Evolutionary conservation across 1,139 yeast species (phyloP), one percentile per base, ranked within the genome.

Genomic region (Kodamaea suecica): DNA sequence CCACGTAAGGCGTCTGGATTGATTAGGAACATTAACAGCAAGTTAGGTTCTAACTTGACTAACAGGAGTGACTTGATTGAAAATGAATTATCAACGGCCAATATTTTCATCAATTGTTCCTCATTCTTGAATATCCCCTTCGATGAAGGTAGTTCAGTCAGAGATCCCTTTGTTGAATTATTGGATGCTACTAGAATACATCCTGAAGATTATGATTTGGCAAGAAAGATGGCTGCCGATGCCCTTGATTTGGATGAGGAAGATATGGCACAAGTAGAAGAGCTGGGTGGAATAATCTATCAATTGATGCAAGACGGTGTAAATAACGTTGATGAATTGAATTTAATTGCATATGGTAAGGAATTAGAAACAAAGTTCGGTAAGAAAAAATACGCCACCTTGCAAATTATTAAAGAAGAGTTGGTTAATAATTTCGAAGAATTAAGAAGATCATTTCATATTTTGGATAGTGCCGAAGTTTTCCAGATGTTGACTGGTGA

Each of bases 161-260:
- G 70, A 40, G 79, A 83, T 71, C 48, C 80, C 61, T 48, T 80
- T 27, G 76, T 84, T 27, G 97, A 92, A 52, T 70, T 85, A 34
- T 70, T 92, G 45, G 99, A 92, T 61, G 90, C 95, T 24, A 92
- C 98, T 0, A 78, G 98, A 63, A 88, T 94, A 30, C 99, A 92
- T 52, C 98, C 98, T 3, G 97, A 94, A 60, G 98, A 92, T 61
- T 92, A 92, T 55, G 95, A 86, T 42, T 72, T 92, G 49, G 97
- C 97, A 2, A 78, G 94, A 38, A 92, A 92, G 56, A 90, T 92
- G 88, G 97, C 97, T 7, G 94, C 96, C 2, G 98, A 92, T 67
- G 97, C 98, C 1, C 71, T 92, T 44, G 99, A 94, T 52, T 73
- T 88, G 46, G 97, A 90, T 52, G 98, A 94, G 52, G 97, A 90